A percentile compares a stretch with the other conserved stretches of the same genome.
Evolutionary conservation across 371 early-diverging fungal genomes (phyloP).

Genomic region (Synchytrium microbalum): DNA sequence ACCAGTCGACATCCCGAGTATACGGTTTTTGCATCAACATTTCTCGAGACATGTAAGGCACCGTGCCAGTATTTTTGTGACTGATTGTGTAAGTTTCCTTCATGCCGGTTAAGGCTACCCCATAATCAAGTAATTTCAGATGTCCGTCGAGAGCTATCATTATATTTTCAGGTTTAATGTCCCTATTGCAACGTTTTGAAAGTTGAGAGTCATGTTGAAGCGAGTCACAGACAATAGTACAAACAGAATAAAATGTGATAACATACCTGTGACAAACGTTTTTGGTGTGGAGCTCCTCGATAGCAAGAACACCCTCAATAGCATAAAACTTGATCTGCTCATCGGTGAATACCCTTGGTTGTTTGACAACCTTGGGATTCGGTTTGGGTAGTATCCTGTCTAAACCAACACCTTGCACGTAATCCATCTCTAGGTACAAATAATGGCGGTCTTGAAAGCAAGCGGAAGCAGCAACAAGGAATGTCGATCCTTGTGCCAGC

Average conservation of each 20-base stretch:
- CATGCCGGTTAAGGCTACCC: neutral
- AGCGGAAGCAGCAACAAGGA: slow-evolving; percentile 35
- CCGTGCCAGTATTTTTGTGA: too few relatives aligned
- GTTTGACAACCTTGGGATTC: too few relatives aligned
- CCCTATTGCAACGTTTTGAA: neutral
- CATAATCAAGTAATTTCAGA: neutral
- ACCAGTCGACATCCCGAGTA: too few relatives aligned
- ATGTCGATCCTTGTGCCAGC: slow-evolving; percentile 7
- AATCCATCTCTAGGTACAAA: slow-evolving; percentile 62
- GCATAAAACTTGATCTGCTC: slow-evolving; percentile 45
- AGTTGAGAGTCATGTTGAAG: too few relatives aligned
- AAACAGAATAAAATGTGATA: neutral
- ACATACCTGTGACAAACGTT: neutral
- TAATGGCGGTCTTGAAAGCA: slow-evolving; percentile 37
- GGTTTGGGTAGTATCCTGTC: slow-evolving; percentile 14
- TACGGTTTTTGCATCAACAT: too few relatives aligned
- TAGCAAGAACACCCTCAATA: slow-evolving; percentile 42
- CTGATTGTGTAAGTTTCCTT: too few relatives aligned
- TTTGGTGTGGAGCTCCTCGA: slow-evolving; percentile 18
- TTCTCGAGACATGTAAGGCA: too few relatives aligned
- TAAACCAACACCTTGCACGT: slow-evolving; percentile 60
- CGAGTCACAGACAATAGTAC: too few relatives aligned
- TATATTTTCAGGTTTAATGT: neutral
- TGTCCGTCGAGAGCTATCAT: neutral
- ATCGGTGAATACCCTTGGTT: slow-evolving; percentile 31